Conservation (phyloP, 805 yeast genomes). For the Candida easanensis region DNA sequence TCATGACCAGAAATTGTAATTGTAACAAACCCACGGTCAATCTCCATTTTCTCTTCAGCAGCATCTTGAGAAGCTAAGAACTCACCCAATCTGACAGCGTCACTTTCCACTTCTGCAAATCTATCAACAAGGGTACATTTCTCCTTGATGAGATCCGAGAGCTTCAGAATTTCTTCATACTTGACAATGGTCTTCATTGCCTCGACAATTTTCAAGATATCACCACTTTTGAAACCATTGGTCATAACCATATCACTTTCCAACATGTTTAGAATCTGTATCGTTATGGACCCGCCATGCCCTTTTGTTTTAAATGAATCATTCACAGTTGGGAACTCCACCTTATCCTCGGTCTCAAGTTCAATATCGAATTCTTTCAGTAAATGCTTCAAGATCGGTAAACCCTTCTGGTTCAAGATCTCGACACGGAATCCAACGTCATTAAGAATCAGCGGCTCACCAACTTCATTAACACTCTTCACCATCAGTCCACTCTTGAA, state of each 20-base stretch:
- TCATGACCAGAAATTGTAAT: conserved; percentile 4
- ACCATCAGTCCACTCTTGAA: conserved; percentile 1
- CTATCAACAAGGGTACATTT: conserved; percentile 11
- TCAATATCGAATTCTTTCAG: neutral
- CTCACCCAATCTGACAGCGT: conserved; percentile 12
- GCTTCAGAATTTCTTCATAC: conserved; percentile 1
- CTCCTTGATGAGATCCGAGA: conserved; percentile 2
- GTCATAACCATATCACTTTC: conserved; percentile 7
- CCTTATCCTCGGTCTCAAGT: conserved; percentile 1
- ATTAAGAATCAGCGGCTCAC: neutral
- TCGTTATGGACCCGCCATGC: conserved; percentile 3
- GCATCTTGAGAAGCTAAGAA: conserved; percentile 3
- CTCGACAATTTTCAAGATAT: conserved; percentile 1
- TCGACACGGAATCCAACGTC: conserved; percentile 19
- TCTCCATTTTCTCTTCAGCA: conserved; percentile 4
- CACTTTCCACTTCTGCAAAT: conserved; percentile 13
- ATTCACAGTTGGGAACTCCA: conserved; percentile 8
- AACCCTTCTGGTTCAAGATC: neutral
- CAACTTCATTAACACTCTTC: neutral
- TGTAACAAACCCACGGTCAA: conserved; percentile 3
- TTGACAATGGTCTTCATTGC: conserved; percentile 3
- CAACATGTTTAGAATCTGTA: conserved; percentile 13
- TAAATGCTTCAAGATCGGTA: conserved; percentile 5
- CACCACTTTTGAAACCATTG: conserved; percentile 7
- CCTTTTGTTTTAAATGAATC: conserved; percentile 8